Evolutionary conservation across 2,329 filamentous ascomycete species (phyloP).

Genomic region (Aspergillus versicolor): DNA sequence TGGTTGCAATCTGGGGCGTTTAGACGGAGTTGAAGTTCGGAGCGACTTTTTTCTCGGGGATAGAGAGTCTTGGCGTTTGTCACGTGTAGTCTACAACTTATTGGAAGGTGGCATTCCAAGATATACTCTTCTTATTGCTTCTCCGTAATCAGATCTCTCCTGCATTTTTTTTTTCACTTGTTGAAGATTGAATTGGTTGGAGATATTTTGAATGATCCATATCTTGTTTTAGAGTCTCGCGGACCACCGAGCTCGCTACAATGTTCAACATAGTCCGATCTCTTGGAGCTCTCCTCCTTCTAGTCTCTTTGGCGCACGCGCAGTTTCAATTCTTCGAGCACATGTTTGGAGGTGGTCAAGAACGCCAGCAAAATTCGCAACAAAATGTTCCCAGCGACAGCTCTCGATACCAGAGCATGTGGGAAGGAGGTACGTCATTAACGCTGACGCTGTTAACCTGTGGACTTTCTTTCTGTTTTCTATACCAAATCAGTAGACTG

Average conservation of each 20-base stretch:
- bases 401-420: conserved; percentile 71
- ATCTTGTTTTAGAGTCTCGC: neutral
- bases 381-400: conserved; percentile 83
- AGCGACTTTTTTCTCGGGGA: conserved; percentile 28
- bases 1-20: conserved; percentile 10
- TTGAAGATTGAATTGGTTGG: neutral
- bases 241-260: neutral
- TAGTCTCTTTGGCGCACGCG: conserved; percentile 61
- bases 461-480: conserved; percentile 13
- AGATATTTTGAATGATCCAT: neutral
- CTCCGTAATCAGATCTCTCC: neutral
- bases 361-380: conserved; percentile 60
- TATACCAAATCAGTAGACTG: conserved; percentile 8
- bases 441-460: neutral
- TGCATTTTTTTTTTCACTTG: neutral
- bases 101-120: conserved; percentile 31
- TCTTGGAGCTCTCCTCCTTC: conserved; percentile 53
- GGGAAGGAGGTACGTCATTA: conserved; percentile 58
- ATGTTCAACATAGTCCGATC: conserved; percentile 30
- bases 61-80: conserved; percentile 23
- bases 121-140: neutral
- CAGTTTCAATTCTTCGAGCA: conserved; percentile 99
- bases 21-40: conserved; percentile 12
- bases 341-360: conserved; percentile 73
- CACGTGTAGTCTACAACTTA: conserved; percentile 20